These are phyloP conservation scores for Ceriops decandra DNA, from an alignment of 345 rosid genomes.

Conservation along the genomic window DNA sequence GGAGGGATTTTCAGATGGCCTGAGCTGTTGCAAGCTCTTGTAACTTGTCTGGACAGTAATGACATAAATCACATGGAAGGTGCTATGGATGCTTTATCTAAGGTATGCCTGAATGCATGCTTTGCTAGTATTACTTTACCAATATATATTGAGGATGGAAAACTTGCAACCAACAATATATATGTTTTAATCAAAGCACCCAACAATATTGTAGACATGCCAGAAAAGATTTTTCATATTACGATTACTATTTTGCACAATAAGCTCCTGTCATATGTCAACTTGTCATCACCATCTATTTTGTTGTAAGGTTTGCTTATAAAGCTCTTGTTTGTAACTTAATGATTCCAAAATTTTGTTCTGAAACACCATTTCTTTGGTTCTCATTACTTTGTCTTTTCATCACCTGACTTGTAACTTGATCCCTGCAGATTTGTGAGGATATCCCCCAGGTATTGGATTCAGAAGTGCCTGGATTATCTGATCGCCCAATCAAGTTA, in stretches of 20 bases:
- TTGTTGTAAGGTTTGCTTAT: too few relatives aligned
- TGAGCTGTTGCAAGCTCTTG: slow-evolving; percentile 79
- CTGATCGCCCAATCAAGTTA: slow-evolving; percentile 81
- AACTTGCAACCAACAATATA: too few relatives aligned
- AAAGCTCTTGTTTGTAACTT: too few relatives aligned
- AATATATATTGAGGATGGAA: background rate
- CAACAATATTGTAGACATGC: too few relatives aligned
- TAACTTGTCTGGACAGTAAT: slow-evolving; percentile 79
- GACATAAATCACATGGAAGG: slow-evolving; percentile 93
- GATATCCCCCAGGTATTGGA: slow-evolving; percentile 89
- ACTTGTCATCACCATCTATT: too few relatives aligned
- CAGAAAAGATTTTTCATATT: too few relatives aligned
- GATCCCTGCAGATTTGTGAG: slow-evolving; percentile 71
- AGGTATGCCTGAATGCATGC: slow-evolving; percentile 42
- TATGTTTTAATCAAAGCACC: too few relatives aligned
- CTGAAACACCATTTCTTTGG: background rate
- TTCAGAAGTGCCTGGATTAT: slow-evolving; percentile 77
- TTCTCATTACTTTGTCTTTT: background rate
- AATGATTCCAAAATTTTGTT: background rate
- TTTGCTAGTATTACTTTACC: background rate
- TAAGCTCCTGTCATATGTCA: too few relatives aligned
- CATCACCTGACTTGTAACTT: background rate
- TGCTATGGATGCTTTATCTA: slow-evolving; percentile 94
- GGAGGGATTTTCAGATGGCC: slow-evolving; percentile 80
- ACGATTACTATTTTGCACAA: too few relatives aligned